A percentile compares a stretch with the other conserved stretches of the same genome.
These are phyloP conservation scores for Avena sativa DNA, from an alignment of 176 grass and related monocot species.

Conservation along the genomic window DNA sequence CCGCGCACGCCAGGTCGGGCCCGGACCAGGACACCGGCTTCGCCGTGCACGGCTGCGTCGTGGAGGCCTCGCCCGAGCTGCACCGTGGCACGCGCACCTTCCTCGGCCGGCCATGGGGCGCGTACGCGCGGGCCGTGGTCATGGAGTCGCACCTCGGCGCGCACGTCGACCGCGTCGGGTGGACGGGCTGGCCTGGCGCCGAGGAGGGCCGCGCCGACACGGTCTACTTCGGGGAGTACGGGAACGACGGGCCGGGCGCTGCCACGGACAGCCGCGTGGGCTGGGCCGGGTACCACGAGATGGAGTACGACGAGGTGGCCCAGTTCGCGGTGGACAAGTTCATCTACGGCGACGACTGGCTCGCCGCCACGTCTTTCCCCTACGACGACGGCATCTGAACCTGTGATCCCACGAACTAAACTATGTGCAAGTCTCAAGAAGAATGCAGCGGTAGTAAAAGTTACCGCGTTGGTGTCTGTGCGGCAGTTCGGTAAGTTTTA, in stretches of 20 bases:
- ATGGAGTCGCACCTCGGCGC: conserved; percentile 65
- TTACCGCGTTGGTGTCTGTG: too few relatives aligned
- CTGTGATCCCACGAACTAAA: not conserved
- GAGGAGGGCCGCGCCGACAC: conserved; percentile 48
- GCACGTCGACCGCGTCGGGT: conserved; percentile 57
- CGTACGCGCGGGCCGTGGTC: conserved; percentile 61
- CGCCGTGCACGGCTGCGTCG: conserved; percentile 70
- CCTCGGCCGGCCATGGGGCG: conserved; percentile 78
- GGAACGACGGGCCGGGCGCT: conserved; percentile 62
- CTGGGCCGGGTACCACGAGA: conserved; percentile 61
- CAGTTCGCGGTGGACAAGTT: conserved; percentile 62
- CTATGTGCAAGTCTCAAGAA: not conserved
- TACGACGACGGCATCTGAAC: conserved; percentile 63
- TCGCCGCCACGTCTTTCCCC: conserved; percentile 72
- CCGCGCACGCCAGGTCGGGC: conserved; percentile 53
- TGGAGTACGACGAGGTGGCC: conserved; percentile 66
- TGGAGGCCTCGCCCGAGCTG: conserved; percentile 43
- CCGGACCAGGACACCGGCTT: conserved; percentile 77
- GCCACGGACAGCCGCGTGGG: conserved; percentile 44
- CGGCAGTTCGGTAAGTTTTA: too few relatives aligned
- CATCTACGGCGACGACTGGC: conserved; percentile 78
- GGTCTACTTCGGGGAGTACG: conserved; percentile 81
- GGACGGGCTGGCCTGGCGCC: conserved; percentile 57
- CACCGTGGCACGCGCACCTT: conserved; percentile 46
- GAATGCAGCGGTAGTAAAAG: not conserved